Evolutionary conservation across 352 stramenopile species (phyloP), one percentile per base, ranked within the genome.

Genomic region (Globisporangium perplexum): DNA sequence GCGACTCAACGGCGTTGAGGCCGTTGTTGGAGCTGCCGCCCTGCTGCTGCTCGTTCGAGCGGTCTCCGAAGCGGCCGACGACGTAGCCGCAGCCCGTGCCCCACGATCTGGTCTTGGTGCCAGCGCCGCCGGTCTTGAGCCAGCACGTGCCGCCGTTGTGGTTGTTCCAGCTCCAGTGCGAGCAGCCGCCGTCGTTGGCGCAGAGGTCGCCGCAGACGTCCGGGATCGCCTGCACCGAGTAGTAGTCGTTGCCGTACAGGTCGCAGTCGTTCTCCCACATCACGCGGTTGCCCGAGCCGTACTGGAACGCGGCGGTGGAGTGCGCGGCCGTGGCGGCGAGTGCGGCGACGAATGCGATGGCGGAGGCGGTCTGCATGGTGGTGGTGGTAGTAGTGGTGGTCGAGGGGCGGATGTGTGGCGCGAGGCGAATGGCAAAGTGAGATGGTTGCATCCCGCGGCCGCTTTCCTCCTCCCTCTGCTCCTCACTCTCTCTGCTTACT

Each of bases 131-230:
- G 7, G n/a, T 66, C 61, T 88, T 88, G 35, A 88, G 69, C 62
- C 61, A 86, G 61, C 77, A 89, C 7, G 72, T 84, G n/a, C 77
- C 77, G 18, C 71, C 72, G 38, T 65, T 72, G 53, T 76, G 55
- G 59, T 76, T 69, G 30, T 48, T 76, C 77, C 77, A 88, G n/a
- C 73, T 79, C 57, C 57, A 63, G 42, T 63, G 57, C 43, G 57
- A 55, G 50, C 57, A 63, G 14, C 17, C 22, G 15, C 12, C 26
- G 35, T 63, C 47, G 50, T 63, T 47, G 4, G 51, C 50, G 44
- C 57, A 63, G 14, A 60, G 8, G 30, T 63, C 51, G n/a, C 57
- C 57, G 35, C 57, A 63, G 43, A 44, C 45, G 22, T 53, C 51
- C 12, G 57, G 50, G 51, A 60, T 60, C 12, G 22, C 57, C 17